Conservation (phyloP, 75 land plant species). For the Pinus albicaulis region DNA sequence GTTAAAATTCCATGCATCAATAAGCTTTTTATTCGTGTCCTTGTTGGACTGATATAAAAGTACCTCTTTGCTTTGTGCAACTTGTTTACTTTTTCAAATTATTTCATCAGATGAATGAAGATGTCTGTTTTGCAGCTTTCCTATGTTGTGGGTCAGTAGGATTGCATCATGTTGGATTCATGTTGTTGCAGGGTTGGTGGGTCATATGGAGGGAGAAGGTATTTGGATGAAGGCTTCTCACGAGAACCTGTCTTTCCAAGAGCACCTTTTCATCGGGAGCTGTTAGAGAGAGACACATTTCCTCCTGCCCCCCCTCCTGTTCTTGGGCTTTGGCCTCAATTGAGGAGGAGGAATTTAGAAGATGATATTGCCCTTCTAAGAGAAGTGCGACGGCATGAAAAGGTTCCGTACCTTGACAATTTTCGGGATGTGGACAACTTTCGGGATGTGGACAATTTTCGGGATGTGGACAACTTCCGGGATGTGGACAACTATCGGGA, state of each 20-base stretch:
- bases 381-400: conserved; percentile 64
- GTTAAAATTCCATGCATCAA: not conserved
- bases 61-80: not conserved
- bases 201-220: conserved; percentile 73
- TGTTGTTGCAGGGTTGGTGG: conserved; percentile 63
- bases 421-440: conserved; percentile 44
- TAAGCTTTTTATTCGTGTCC: not conserved
- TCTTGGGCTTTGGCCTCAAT: conserved; percentile 56
- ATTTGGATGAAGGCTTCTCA: conserved; percentile 54
- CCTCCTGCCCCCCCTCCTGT: conserved; percentile 41
- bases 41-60: not conserved
- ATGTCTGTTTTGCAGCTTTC: conserved; percentile 3
- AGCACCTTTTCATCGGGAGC: conserved; percentile 40
- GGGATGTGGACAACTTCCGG: conserved; percentile 31
- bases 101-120: not conserved
- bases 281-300: conserved; percentile 46
- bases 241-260: conserved; percentile 54
- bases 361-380: conserved; percentile 61
- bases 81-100: not conserved
- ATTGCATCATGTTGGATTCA: conserved; percentile 12
- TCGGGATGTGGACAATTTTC: conserved; percentile 32
- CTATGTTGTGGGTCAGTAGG: not conserved
- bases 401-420: conserved; percentile 38
- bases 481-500: conserved; percentile 38
- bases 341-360: conserved; percentile 62